Evolutionary conservation across 2,329 filamentous ascomycete species (phyloP).

Genomic region (Penicillium sp.): DNA sequence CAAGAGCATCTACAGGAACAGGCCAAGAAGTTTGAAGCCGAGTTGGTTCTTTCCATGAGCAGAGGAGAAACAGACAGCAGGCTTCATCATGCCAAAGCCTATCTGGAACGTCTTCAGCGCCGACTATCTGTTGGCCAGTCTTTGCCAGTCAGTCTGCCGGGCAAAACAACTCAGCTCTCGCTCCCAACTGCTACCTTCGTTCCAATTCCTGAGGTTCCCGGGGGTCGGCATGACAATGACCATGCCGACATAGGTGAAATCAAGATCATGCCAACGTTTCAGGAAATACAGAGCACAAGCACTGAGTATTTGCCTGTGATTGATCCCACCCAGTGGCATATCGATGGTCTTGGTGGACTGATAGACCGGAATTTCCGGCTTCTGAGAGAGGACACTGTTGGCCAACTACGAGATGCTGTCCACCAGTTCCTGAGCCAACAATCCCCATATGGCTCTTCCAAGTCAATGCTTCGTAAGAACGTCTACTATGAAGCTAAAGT

Average conservation of each 20-base stretch:
- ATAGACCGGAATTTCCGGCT: slow-evolving; percentile 48
- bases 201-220: slow-evolving; percentile 27
- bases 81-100: neutral
- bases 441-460: neutral
- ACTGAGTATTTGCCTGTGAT: slow-evolving; percentile 44
- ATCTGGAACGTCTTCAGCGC: slow-evolving; percentile 1
- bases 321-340: slow-evolving; percentile 38
- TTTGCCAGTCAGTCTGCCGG: slow-evolving; percentile 31
- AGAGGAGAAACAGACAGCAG: slow-evolving; percentile 2
- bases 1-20: slow-evolving; percentile 32
- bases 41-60: neutral
- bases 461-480: neutral
- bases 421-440: slow-evolving; percentile 13
- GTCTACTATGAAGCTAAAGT: neutral
- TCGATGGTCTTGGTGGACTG: slow-evolving; percentile 35
- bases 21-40: slow-evolving; percentile 24
- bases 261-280: slow-evolving; percentile 43
- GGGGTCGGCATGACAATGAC: slow-evolving; percentile 48
- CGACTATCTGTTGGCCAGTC: slow-evolving; percentile 26
- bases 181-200: slow-evolving; percentile 23
- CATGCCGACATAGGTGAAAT: slow-evolving; percentile 41
- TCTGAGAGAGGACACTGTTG: slow-evolving; percentile 44
- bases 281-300: slow-evolving; percentile 41
- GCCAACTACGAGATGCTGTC: slow-evolving; percentile 29
- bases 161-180: slow-evolving; percentile 20